Percentiles rank a stretch among this genome's conserved stretches.
Conservation (phyloP, 352 stramenopile species). For the Pythium guiyangense region DNA sequence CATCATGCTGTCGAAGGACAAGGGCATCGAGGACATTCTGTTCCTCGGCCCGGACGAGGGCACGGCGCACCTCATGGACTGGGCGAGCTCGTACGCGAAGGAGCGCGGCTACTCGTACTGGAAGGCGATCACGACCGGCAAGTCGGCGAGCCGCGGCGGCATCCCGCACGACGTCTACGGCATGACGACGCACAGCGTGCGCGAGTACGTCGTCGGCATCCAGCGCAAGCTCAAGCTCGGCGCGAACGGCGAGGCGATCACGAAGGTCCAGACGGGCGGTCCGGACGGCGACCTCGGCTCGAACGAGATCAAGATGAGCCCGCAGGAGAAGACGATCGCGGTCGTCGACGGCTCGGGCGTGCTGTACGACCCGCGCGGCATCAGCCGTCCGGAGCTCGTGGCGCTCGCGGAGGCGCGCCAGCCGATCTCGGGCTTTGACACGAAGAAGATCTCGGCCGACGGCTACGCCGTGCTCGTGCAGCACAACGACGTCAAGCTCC, state of each 20-base stretch:
- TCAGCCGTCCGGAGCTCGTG: constrained; percentile 91
- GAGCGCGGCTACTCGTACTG: constrained; percentile 93
- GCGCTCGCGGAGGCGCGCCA: constrained; percentile 86
- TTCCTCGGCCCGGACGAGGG: constrained; percentile 98
- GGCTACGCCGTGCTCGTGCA: constrained; percentile 66
- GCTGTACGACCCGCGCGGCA: constrained; percentile 93
- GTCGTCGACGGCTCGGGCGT: constrained; percentile 94
- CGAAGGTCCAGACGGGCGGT: constrained; percentile 95
- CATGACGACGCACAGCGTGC: constrained; percentile 96
- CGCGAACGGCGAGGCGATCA: constrained; percentile 87
- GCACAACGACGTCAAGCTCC: constrained; percentile 71
- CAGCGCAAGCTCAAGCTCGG: constrained; percentile 90
- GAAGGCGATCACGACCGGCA: constrained; percentile 96
- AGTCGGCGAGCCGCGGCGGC: constrained; percentile 90
- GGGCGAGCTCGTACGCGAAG: constrained; percentile 92
- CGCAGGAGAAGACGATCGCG: constrained; percentile 93
- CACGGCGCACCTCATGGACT: constrained; percentile 96
- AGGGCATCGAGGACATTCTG: constrained; percentile 93
- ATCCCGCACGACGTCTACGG: constrained; percentile 99
- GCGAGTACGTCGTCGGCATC: constrained; percentile 95
- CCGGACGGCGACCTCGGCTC: constrained; percentile 97
- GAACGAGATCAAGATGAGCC: constrained; percentile 98
- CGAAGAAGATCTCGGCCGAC: constrained; percentile 52
- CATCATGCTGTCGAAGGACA: constrained; percentile 95
- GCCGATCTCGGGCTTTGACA: constrained; percentile 90